Conservation (phyloP, 148 eudicot genomes). For the Polygonum aviculare region DNA sequence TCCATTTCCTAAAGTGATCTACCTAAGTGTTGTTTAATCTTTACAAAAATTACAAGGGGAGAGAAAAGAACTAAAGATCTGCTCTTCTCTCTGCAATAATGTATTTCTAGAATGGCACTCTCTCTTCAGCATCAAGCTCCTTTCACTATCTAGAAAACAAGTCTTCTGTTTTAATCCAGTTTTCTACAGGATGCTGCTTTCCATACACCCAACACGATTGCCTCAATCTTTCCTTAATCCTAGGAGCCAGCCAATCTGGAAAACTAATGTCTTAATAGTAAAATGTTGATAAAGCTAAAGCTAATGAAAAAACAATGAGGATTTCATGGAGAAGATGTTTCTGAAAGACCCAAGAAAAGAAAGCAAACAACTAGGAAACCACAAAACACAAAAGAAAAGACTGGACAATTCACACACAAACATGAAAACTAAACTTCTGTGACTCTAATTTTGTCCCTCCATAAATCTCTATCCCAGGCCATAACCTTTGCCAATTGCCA, state of each 20-base stretch:
- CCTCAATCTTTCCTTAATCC: neutral
- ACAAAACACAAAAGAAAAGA: no score
- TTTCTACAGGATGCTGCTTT: neutral
- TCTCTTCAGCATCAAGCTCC: neutral
- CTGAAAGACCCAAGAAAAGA: no score
- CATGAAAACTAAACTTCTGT: no score
- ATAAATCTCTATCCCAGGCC: no score
- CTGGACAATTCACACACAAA: no score
- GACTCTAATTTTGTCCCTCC: no score
- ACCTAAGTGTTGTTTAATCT: neutral
- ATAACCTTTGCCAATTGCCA: no score
- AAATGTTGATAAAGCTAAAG: neutral
- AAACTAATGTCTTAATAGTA: neutral
- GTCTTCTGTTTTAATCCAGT: neutral
- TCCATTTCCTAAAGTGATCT: neutral
- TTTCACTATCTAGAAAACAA: neutral
- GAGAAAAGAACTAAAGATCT: neutral
- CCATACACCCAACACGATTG: neutral
- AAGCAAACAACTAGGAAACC: no score
- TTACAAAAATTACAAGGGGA: neutral
- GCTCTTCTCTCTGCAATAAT: neutral
- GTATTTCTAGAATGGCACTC: neutral
- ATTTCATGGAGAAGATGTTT: neutral
- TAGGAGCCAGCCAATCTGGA: neutral
- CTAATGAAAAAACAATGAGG: neutral